Percentiles rank a stretch among this genome's conserved stretches.
Evolutionary conservation across 768 basidiomycete species (phyloP).

Genomic region (Russula ochroleuca): DNA sequence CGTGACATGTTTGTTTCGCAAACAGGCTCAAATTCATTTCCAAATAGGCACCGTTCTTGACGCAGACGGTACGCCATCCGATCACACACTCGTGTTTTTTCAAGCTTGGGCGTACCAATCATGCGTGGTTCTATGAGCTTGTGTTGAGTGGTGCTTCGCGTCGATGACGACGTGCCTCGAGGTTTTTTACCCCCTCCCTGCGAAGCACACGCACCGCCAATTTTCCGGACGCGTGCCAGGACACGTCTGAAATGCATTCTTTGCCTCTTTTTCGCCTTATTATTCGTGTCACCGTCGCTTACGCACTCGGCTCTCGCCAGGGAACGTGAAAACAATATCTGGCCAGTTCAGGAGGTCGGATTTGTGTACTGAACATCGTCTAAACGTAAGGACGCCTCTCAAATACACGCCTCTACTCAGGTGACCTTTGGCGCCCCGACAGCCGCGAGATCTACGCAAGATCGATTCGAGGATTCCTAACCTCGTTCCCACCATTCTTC

Average conservation of each 20-base stretch:
- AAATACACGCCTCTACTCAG: slow-evolving; percentile 7
- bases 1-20: slow-evolving; percentile 27
- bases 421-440: slow-evolving; percentile 27
- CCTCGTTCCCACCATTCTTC: slow-evolving; percentile 89
- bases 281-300: slow-evolving; percentile 24
- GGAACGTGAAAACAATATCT: slow-evolving; percentile 81
- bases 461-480: slow-evolving; percentile 94
- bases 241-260: slow-evolving; percentile 5
- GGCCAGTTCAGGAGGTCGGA: slow-evolving; percentile 90
- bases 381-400: slow-evolving; percentile 63
- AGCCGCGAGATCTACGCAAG: slow-evolving; percentile 95
- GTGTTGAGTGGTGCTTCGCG: slow-evolving; percentile 5
- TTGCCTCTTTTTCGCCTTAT: slow-evolving; percentile 10
- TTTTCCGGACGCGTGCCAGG: slow-evolving; percentile 8
- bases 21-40: slow-evolving; percentile 20
- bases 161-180: slow-evolving; percentile 13
- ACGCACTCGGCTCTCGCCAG: slow-evolving; percentile 39
- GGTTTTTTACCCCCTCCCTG: slow-evolving; percentile 17
- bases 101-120: slow-evolving; percentile 29
- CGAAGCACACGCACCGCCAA: slow-evolving; percentile 9
- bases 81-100: slow-evolving; percentile 10
- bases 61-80: slow-evolving; percentile 53
- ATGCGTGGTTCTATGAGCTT: slow-evolving; percentile 24
- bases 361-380: slow-evolving; percentile 77
- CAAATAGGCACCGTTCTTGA: slow-evolving; percentile 79